A percentile compares a stretch with the other conserved stretches of the same genome.
phyloP scores from a whole-genome alignment of 139 green algal genomes.

The Ostreobium quekettii region DNA sequence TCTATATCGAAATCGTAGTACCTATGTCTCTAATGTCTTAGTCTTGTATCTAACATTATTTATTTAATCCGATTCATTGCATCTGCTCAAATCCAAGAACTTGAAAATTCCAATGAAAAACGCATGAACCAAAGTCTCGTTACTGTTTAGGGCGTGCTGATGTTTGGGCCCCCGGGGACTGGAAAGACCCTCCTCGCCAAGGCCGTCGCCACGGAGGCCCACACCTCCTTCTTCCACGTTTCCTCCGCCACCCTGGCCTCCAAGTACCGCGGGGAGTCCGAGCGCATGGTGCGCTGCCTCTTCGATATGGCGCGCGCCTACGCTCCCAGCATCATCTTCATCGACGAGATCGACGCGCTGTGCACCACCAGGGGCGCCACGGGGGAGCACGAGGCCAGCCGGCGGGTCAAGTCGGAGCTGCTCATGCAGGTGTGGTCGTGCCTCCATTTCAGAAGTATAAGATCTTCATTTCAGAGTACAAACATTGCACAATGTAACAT shows the following conservation, averaged over 20 bases:
- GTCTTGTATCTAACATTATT: too few species aligned
- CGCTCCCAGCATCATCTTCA: conserved; percentile 80
- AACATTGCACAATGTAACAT: too few species aligned
- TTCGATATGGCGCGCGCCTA: conserved; percentile 76
- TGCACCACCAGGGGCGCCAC: conserved; percentile 63
- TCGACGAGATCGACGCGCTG: conserved; percentile 87
- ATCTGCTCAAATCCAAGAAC: too few species aligned
- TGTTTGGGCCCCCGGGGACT: conserved; percentile 91
- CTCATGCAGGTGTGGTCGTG: conserved; percentile 86
- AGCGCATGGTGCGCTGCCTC: conserved; percentile 74
- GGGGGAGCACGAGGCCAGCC: conserved; percentile 81
- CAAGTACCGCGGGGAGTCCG: conserved; percentile 70
- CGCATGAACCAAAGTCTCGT: background rate
- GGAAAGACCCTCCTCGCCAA: conserved; percentile 91
- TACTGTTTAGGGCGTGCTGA: conserved; percentile 69
- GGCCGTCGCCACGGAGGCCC: conserved; percentile 60
- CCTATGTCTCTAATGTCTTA: background rate
- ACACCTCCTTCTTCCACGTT: conserved; percentile 94
- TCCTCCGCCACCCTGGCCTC: conserved; percentile 82
- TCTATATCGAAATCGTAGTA: background rate
- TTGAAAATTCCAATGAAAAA: too few species aligned
- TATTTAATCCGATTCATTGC: too few species aligned
- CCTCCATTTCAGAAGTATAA: too few species aligned
- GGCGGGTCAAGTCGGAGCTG: conserved; percentile 89
- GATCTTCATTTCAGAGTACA: too few species aligned